Evolutionary conservation across 257 asterid genomes (phyloP), one percentile per base, ranked within the genome.

Genomic region (Jacaranda copaia): DNA sequence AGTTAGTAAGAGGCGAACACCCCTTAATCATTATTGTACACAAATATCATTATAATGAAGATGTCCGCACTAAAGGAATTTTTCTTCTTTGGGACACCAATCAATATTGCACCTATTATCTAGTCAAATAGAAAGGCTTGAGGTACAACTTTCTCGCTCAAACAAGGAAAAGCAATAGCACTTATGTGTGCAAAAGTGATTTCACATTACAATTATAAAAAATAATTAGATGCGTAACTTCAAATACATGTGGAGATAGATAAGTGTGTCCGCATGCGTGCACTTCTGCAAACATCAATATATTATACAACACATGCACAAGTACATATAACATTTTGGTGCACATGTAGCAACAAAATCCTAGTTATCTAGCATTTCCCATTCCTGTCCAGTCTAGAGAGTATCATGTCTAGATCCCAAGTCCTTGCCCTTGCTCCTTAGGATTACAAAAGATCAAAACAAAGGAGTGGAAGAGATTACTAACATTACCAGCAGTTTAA

Each of bases 301-400:
- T 36, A 36, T 38, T n/a, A 62, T 38, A n/a, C 55, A 65, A 65
- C 32, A n/a, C 25, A 62, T 65, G 71, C 20, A 40, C 55, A 43
- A 42, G 35, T 16, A 43, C 68, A 62, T 38, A 25, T n/a, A 62
- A 36, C 2, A 8, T 40, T 42, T 65, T 39, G 53, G 53, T 40
- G 53, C 52, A 42, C 42, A 36, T 8, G 16, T 43, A 43, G 38
- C 53, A 62, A 36, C 42, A 13, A n/a, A 42, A n/a, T 42, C 19
- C n/a, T 2, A 25, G 32, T 2, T 32, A 42, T 59, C 18, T 57
- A 5, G 38, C 52, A 70, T 51, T 69, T 52, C 42, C 36, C 46
- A 5, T 5, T 32, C 61, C 11, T 15, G 0, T 25, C 74, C 51
- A 70, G 4, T 18, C 56, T 14, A 1, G 15, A 51, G 13, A 8